Evolutionary conservation across 345 rosid genomes (phyloP), one percentile per base, ranked within the genome.

Genomic region (Erodium maritimum): DNA sequence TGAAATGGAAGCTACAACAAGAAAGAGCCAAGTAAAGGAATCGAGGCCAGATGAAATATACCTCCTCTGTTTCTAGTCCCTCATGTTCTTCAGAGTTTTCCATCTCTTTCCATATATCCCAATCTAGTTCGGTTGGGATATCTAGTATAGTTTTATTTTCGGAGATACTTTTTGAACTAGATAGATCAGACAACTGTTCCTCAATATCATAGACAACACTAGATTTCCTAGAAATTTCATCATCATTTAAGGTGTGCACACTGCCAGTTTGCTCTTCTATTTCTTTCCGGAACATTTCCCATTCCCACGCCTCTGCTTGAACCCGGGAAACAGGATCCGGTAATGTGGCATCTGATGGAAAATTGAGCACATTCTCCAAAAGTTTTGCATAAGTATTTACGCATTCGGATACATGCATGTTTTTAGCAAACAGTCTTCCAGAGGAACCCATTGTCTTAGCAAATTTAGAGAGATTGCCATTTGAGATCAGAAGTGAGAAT

Each of bases 41-140:
- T 8, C 9, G 23, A 45, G 59, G 50, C n/a, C 23, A 48, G 19
- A 58, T n/a, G 68, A 67, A 70, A 17, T 70, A 70, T 76, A 94
- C 99, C 97, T 94, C 91, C 73, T 81, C 91, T 61, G 65, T 62
- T 83, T 84, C 99, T 50, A 83, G 73, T 61, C 76, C 84, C 75
- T 94, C 95, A 62, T 75, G 72, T 68, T 94, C 96, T 73, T 83
- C 90, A 20, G 64, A 50, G 61, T 73, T 73, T 64, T 90, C 91
- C 55, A 85, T 79, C 65, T 82, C 88, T 21, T 52, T 68, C 66
- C 81, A 76, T 54, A 82, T 69, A 69, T 73, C 85, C 88, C 90
- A 84, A 66, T 90, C 99, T 62, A 57, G 61, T 72, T 77, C 74
- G 60, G 81, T 83, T 56, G 77, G 89, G 60, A 68, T 11, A 82